A percentile compares a stretch with the other conserved stretches of the same genome.
These are phyloP conservation scores for Hemileccinum rubropunctum DNA, from an alignment of 768 basidiomycete species.

Conservation along the genomic window DNA sequence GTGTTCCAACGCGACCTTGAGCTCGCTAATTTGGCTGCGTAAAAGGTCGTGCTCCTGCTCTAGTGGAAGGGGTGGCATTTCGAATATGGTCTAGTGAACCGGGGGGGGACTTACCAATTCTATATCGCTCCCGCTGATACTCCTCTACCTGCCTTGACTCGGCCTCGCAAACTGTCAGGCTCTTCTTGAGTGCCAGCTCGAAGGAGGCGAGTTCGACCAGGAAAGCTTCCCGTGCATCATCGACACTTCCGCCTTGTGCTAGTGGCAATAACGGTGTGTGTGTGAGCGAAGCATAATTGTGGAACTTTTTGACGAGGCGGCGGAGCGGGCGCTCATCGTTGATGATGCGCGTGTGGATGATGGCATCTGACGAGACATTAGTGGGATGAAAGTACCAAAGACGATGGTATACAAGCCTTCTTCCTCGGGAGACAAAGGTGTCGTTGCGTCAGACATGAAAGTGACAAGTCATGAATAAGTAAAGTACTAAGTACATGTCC, in stretches of 20 bases:
- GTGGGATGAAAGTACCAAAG: constrained; percentile 11
- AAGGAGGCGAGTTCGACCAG: constrained; percentile 76
- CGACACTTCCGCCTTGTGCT: constrained; percentile 35
- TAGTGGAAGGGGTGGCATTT: constrained; percentile 22
- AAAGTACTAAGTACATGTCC: not conserved
- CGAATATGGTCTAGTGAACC: not conserved
- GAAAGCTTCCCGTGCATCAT: constrained; percentile 78
- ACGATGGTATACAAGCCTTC: constrained; percentile 43
- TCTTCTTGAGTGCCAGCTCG: constrained; percentile 72
- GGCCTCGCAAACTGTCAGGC: constrained; percentile 79
- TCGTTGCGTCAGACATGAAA: constrained; percentile 8
- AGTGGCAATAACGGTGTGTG: constrained; percentile 43
- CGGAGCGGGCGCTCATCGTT: constrained; percentile 80
- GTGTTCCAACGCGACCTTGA: constrained; percentile 73
- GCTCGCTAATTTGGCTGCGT: constrained; percentile 68
- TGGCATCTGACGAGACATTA: constrained; percentile 52
- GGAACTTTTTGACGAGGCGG: constrained; percentile 79
- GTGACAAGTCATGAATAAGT: not conserved
- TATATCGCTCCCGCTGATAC: constrained; percentile 68
- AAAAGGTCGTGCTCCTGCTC: constrained; percentile 71
- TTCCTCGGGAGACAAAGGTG: constrained; percentile 56
- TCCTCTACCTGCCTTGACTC: constrained; percentile 84
- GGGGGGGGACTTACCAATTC: constrained; percentile 61
- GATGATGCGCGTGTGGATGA: constrained; percentile 77
- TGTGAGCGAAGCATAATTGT: constrained; percentile 62